These are phyloP conservation scores for Hyaloraphidium curvatum DNA, from an alignment of 192 early-diverging fungal genomes.

Conservation along the genomic window DNA sequence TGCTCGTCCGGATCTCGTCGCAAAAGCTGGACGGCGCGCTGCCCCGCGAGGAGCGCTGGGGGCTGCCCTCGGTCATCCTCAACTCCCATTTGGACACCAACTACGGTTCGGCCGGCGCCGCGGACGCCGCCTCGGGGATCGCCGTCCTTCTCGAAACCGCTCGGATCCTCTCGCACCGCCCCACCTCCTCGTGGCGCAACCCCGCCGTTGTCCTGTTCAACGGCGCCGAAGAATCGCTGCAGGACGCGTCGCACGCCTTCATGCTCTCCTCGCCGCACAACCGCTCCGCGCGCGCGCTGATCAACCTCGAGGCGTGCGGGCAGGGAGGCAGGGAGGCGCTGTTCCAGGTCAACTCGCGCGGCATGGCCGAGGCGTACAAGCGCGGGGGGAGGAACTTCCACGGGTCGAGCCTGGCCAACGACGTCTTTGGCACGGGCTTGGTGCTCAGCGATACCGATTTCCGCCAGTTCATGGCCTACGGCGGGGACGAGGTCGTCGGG, in stretches of 20 bases:
- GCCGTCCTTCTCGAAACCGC: not conserved
- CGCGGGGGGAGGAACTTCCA: constrained; percentile 37
- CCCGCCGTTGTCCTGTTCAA: constrained; percentile 35
- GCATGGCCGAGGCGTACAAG: constrained; percentile 46
- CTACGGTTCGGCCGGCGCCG: not conserved
- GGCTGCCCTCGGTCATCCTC: not conserved
- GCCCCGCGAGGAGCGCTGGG: not conserved
- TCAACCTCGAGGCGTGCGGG: constrained; percentile 64
- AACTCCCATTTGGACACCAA: not conserved
- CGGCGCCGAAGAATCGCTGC: constrained; percentile 54
- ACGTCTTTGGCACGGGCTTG: constrained; percentile 33
- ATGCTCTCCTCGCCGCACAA: constrained; percentile 29
- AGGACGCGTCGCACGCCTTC: constrained; percentile 58
- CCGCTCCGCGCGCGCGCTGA: constrained; percentile 30
- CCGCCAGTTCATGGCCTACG: constrained; percentile 51
- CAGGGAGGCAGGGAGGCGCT: constrained; percentile 41
- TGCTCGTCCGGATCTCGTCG: not conserved
- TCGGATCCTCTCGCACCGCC: no score
- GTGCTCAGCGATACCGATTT: constrained; percentile 57
- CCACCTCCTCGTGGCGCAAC: no score
- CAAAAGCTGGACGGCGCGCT: no score
- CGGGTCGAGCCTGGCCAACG: constrained; percentile 46
- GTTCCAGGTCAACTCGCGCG: constrained; percentile 51
- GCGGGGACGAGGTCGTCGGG: constrained; percentile 6
- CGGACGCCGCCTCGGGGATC: not conserved